Base-by-base conservation (phyloP, 1,284 basidiomycete species). In the Heterobasidion annosum region DNA sequence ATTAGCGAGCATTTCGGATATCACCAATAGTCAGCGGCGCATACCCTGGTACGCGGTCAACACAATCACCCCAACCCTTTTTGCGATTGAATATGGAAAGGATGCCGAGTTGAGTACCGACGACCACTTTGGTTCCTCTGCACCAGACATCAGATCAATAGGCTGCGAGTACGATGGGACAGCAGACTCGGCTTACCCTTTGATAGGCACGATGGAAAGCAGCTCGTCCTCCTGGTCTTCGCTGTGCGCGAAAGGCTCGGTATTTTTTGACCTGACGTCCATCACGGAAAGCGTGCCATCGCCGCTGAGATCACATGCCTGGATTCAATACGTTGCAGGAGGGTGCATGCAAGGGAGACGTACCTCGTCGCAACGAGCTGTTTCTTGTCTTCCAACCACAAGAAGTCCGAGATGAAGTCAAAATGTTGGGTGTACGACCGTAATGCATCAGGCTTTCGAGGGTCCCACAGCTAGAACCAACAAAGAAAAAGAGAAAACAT, bases 151-250 rank as follows among this genome's bases (percentile, higher is more conserved):
- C 3, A 2, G 5, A 10, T 47, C 18, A 47, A n/a, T 47, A 0
- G 16, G 0, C 8, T 32, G 0, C 19, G 53, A 3, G 12, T 16
- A 15, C 8, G 43, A 42, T 19, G 19, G 44, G 7, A n/a, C 40
- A 12, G 8, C 15, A 51, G 33, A 44, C 34, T 25, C 9, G 32
- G n/a, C 37, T 15, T 64, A 88, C 83, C 83, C 81, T 73, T 90
- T 92, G 65, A 98, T 91, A 5, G 89, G 69, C 13, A 88, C 82
- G 52, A 95, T 82, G 3, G 89, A 92, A 6, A 98, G 75, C 32
- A 98, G 73, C 65, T 98, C 95, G 67, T 98, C 95, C 66, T 98
- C 95, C 68, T 98, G 95, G 71, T 98, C 92, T 65, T 96, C 93
- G 15, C 89, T 92, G 51, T 91, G 85, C 0, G 85, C 83, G 56